Base-by-base conservation (phyloP, 495 filamentous ascomycete species). In the Daldinia grandis region DNA sequence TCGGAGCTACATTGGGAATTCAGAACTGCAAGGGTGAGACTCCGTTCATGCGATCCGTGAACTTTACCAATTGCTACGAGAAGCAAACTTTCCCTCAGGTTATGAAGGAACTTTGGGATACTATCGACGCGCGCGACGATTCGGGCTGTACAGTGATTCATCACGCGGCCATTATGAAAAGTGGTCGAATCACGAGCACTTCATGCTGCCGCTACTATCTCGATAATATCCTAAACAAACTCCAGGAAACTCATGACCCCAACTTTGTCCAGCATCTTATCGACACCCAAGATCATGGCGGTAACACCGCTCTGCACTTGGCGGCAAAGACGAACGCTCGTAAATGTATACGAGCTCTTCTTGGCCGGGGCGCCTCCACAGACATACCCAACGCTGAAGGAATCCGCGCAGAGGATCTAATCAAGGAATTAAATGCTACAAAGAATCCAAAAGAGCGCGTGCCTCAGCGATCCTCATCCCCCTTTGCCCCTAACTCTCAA, bases 41-140 rank as follows among this genome's bases (percentile, higher is more conserved):
- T 0, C 94, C 96, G 0, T 85, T 99, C 50, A 97, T 98, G 84
- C 90, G 94, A n/a, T 90, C 91, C 15, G 94, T 98, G 30, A 83
- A 94, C 62, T 99, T 98, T 74, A 98, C 94, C 37, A 99, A 99
- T 77, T 96, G 95, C 74, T 93, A 91, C 78, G 95, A 98, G 73
- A 95, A 92, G 77, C 84, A 91, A 58, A 93, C 92, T 1, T 97
- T 98, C 78, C 89, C 91, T 0, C 81, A 82, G 14, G 85, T 98
- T n/a, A 84, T 97, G 64, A 90, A 91, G 65, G 84, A 96, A 38
- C 85, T 99, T 4, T 82, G 91, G 57, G 85, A 87, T 37, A 97
- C 94, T 5, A 85, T 98, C 38, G 88, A 88, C 21, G 86, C 86
- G 51, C 82, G 87, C 12, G 95, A 99, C 71, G 87, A 87, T 80